Evolutionary conservation across 306 rosid genomes (phyloP).

Genomic region (Cucurbita pepo): DNA sequence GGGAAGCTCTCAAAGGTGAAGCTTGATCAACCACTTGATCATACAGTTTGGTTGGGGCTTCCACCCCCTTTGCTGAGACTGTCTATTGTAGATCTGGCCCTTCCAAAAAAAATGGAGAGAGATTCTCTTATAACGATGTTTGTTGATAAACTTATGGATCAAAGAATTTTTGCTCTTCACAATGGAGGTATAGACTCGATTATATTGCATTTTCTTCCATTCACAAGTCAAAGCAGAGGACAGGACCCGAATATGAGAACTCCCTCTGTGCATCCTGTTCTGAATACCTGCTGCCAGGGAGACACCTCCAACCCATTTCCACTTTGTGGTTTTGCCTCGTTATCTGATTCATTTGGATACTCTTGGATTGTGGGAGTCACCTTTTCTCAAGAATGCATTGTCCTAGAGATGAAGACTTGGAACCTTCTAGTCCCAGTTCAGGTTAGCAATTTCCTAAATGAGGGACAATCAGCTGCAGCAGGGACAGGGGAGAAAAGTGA

Average conservation of each 20-base stretch:
- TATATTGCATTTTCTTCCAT: slow-evolving; percentile 90
- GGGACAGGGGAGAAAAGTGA: slow-evolving; percentile 27
- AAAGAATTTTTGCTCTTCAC: slow-evolving; percentile 73
- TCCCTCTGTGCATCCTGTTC: slow-evolving; percentile 82
- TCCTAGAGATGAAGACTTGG: slow-evolving; percentile 83
- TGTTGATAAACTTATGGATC: slow-evolving; percentile 67
- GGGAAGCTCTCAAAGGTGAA: slow-evolving; percentile 20
- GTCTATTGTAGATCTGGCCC: slow-evolving; percentile 81
- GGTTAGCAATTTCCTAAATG: slow-evolving; percentile 24
- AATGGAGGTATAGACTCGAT: slow-evolving; percentile 90
- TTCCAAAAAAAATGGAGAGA: slow-evolving; percentile 41
- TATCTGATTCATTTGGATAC: slow-evolving; percentile 94
- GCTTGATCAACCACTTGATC: slow-evolving; percentile 45
- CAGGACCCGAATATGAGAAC: slow-evolving; percentile 60
- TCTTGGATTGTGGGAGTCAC: slow-evolving; percentile 85
- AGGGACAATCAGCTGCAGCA: slow-evolving; percentile 13
- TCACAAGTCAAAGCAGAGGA: slow-evolving; percentile 64
- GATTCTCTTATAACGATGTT: slow-evolving; percentile 49
- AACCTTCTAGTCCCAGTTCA: slow-evolving; percentile 51
- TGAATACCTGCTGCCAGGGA: slow-evolving; percentile 82
- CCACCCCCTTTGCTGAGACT: slow-evolving; percentile 79
- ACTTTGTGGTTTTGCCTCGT: slow-evolving; percentile 62
- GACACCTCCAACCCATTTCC: slow-evolving; percentile 40
- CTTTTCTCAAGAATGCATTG: slow-evolving; percentile 52
- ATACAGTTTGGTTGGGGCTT: slow-evolving; percentile 62